Percentiles rank a stretch among this genome's conserved stretches.
Evolutionary conservation across 805 yeast species (phyloP).

Genomic region (Nakazawaea anatomiae): DNA sequence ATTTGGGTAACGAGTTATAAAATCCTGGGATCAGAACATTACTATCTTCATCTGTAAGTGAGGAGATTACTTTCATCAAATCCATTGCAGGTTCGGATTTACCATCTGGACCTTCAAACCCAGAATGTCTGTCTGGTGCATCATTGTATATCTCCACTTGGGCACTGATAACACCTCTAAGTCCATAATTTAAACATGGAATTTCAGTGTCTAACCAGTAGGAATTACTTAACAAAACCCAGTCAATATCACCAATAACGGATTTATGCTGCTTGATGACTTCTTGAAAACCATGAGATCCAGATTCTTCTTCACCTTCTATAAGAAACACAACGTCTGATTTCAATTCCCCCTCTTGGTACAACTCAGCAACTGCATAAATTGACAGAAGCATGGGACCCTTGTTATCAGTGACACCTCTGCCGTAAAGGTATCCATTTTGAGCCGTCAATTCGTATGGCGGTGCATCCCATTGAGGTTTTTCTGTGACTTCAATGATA

Average conservation of each 20-base stretch:
- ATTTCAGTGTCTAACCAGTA: slow-evolving; percentile 88
- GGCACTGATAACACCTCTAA: slow-evolving; percentile 85
- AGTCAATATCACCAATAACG: slow-evolving; percentile 71
- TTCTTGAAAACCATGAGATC: slow-evolving; percentile 78
- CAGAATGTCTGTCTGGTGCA: slow-evolving; percentile 88
- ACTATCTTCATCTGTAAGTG: slow-evolving; percentile 53
- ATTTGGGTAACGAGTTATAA: slow-evolving; percentile 57
- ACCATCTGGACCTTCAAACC: slow-evolving; percentile 96
- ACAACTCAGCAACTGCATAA: slow-evolving; percentile 75
- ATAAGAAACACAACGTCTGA: slow-evolving; percentile 77
- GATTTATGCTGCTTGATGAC: slow-evolving; percentile 47
- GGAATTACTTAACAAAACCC: slow-evolving; percentile 85
- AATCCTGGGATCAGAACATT: slow-evolving; percentile 61
- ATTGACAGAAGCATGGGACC: slow-evolving; percentile 89
- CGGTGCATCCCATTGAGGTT: slow-evolving; percentile 64
- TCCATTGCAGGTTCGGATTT: slow-evolving; percentile 93
- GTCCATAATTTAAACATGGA: slow-evolving; percentile 92
- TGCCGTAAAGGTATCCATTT: slow-evolving; percentile 82
- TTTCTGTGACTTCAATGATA: slow-evolving; percentile 69
- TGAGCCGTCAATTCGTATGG: slow-evolving; percentile 73
- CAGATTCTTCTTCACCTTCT: slow-evolving; percentile 96
- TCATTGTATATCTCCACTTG: slow-evolving; percentile 66
- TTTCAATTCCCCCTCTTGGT: slow-evolving; percentile 41
- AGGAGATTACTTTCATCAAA: slow-evolving; percentile 63
- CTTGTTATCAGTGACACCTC: slow-evolving; percentile 93